Base-by-base conservation (phyloP, 352 stramenopile genomes). In the Saprolegnia diclina region DNA sequence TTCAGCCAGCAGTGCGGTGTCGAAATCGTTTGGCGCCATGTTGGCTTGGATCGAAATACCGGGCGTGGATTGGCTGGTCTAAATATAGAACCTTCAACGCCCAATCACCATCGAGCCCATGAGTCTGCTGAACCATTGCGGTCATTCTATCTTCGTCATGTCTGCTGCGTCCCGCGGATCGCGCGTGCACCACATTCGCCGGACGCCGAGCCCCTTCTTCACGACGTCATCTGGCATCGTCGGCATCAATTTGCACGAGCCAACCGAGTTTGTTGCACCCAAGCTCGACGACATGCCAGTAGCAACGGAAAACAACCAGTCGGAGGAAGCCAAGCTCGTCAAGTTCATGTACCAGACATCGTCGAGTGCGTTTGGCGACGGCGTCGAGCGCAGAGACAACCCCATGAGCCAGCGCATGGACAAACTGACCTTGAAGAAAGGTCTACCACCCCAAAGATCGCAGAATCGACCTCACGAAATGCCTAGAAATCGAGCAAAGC, bases 271-370 rank as follows among this genome's bases (percentile, higher is more conserved):
- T 35, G 75, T 90, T 40, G 79, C 82, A 6, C 82, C 85, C 16
- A 74, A 77, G 22, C 65, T 89, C 19, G 57, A 66, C 13, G 57
- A 66, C 0, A 18, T 13, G 3, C n/a, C 7, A 7, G n/a, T 44
- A 4, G 65, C 63, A 26, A 65, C 74, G 48, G 77, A 78, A 62
- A 76, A 82, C 57, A 79, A 80, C 35, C 71, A 78, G 56, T 9
- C 54, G 19, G 65, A 76, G 26, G 22, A 73, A 71, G 35, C 65
- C 14, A 67, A 67, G 22, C 42, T 71, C 14, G 65, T 65, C 32
- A 72, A 90, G 37, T 90, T 91, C 70, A 93, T 91, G 81, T 91
- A 93, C 72, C 79, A 91, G 64, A 90, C 83, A 19, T 90, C 85
- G 18, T 83, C 72, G 42, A 74, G 80, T 4, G 69, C 64, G 45